Base-by-base conservation (phyloP, 345 rosid genomes). In the Moricandia arvensis region DNA sequence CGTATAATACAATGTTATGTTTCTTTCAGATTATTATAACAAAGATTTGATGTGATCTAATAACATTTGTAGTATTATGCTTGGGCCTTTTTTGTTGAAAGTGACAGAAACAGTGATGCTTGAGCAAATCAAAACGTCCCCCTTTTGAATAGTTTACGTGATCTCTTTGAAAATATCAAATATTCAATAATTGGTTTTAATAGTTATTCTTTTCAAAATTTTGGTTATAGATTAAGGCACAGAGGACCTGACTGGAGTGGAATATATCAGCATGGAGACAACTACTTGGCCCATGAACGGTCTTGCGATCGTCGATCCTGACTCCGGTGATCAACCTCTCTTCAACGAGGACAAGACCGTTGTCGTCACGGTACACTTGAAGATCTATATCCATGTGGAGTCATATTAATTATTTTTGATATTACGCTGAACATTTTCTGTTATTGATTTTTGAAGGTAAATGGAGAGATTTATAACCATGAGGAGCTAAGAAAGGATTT, bases 221-320 rank as follows among this genome's bases (percentile, higher is more conserved):
- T 64, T 78, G 53, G 11, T 13, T 64, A 66, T 78, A 95, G 99
- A 77, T 81, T 95, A 86, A 91, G 86, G 91, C 99, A 95, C 76
- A 88, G 99, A 63, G 99, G 99, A 41, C 99, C 99, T 6, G 99
- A 95, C 80, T 95, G 99, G 99, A 95, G 99, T 75, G 99, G 99
- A 6, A 73, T 95, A 45, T 88, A 87, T 60, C 97, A 93, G 75
- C 72, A 87, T 15, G 93, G 87, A 49, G 96, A 85, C 59, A 88
- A 57, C 73, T 95, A 75, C 75, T 83, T 95, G 82, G 85, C 97
- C 1, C 99, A 92, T 79, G 96, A 95, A 79, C 88, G 98, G 98
- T 47, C 85, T 95, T 5, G 99, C 99, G 8, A 87, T 95, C 74
- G 66, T 95, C 0, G 99, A 95, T 67, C 97, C 98, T 60, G 88